phyloP scores from a whole-genome alignment of 169 alveolate genomes.

The Theileria orientalis region DNA sequence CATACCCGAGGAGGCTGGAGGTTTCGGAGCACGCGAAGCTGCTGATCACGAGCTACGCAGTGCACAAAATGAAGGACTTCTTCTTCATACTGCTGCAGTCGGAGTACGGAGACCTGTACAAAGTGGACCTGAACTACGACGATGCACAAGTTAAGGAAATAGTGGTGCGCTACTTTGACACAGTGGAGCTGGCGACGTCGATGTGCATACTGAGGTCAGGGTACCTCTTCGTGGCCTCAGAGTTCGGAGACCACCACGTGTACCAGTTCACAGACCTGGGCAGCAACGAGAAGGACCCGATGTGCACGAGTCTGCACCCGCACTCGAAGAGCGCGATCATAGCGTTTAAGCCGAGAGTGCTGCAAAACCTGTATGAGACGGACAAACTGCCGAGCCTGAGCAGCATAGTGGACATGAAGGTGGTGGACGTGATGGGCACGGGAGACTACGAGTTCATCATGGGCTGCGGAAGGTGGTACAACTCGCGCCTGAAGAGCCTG shows the following conservation, averaged over 20 bases:
- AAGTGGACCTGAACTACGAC: slow-evolving; percentile 83
- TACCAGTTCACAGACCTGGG: slow-evolving; percentile 83
- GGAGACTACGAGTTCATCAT: slow-evolving; percentile 77
- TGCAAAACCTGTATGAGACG: slow-evolving; percentile 81
- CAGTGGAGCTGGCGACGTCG: slow-evolving; percentile 90
- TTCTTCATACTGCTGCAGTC: slow-evolving; percentile 92
- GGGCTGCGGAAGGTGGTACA: slow-evolving; percentile 95
- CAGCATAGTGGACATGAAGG: slow-evolving; percentile 94
- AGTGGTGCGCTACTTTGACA: slow-evolving; percentile 92
- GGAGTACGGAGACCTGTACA: slow-evolving; percentile 94
- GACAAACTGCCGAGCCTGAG: slow-evolving; percentile 91
- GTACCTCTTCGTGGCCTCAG: slow-evolving; percentile 94
- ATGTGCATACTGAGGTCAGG: slow-evolving; percentile 94
- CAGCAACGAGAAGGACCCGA: slow-evolving; percentile 78
- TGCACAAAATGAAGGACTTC: slow-evolving; percentile 89
- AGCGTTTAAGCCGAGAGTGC: slow-evolving; percentile 89
- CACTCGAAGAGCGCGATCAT: slow-evolving; percentile 82
- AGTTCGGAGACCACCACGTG: slow-evolving; percentile 92
- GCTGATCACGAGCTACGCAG: slow-evolving; percentile 85
- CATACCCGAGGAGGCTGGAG: slow-evolving; percentile 93
- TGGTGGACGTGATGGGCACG: slow-evolving; percentile 87
- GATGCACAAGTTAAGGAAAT: slow-evolving; percentile 87
- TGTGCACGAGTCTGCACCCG: slow-evolving; percentile 87
- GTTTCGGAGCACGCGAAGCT: slow-evolving; percentile 82
- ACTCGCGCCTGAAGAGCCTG: slow-evolving; percentile 90